A percentile compares a stretch with the other conserved stretches of the same genome.
These are phyloP conservation scores for Pythium dissimile DNA, from an alignment of 352 stramenopile species.

Conservation along the genomic window DNA sequence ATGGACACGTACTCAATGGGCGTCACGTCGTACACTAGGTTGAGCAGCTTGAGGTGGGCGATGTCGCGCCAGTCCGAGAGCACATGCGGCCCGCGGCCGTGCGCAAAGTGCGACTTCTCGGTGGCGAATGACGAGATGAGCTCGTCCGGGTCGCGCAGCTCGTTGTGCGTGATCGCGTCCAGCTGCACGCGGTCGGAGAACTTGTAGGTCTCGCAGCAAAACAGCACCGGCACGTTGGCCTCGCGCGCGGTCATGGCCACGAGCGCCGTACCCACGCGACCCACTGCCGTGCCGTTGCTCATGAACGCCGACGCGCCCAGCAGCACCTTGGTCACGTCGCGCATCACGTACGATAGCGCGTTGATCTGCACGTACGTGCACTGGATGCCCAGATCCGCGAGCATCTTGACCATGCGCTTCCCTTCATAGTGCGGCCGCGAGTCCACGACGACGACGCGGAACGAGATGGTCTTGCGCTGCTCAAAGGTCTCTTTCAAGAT, in stretches of 20 bases:
- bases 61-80: conserved; percentile 80
- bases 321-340: conserved; percentile 95
- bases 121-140: conserved; percentile 61
- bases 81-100: conserved; percentile 47
- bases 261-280: conserved; percentile 89
- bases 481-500: conserved; percentile 62
- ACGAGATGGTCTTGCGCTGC: conserved; percentile 34
- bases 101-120: conserved; percentile 40
- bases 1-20: conserved; percentile 95
- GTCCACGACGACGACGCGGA: conserved; percentile 95
- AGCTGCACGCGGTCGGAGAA: conserved; percentile 95
- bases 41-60: conserved; percentile 71
- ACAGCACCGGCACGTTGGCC: conserved; percentile 94
- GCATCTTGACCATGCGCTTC: conserved; percentile 68
- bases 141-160: conserved; percentile 94
- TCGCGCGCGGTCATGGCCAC: conserved; percentile 91
- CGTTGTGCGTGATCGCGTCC: conserved; percentile 97
- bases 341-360: conserved; percentile 95
- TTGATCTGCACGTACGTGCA: conserved; percentile 95
- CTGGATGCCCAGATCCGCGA: conserved; percentile 67
- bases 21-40: conserved; percentile 96
- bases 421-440: conserved; percentile 85
- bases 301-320: conserved; percentile 94
- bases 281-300: conserved; percentile 93
- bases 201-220: conserved; percentile 99